Base-by-base conservation (phyloP, 768 basidiomycete species). In the Paxillus ammoniavirescens region DNA sequence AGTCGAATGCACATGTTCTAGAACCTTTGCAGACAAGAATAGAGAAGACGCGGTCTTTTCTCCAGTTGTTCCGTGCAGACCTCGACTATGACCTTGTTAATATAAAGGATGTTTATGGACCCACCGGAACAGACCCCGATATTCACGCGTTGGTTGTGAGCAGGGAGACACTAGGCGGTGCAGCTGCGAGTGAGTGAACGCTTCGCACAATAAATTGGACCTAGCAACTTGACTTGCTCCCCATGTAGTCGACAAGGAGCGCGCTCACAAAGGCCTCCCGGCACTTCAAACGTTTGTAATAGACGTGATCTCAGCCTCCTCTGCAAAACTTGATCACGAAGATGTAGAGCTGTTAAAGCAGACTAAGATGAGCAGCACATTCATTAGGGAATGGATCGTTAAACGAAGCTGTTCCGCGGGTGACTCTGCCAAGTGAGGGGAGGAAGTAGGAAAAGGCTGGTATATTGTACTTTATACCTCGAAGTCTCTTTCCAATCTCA, bases 311-410 rank as follows among this genome's bases (percentile, higher is more conserved):
- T 91, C 89, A 0, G 71, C 86, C 42, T 80, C 79, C 31, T 77
- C 77, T 4, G 72, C 79, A 17, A 82, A 74, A 51, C 70, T 90
- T 23, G 84, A 83, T 46, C 77, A 79, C 46, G 81, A 80, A 18
- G 90, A 95, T 65, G 79, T 82, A 15, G 82, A 84, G 51, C 70
- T 79, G 65, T 69, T 95, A 53, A 87, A 86, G 65, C 77, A 82
- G 58, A 80, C 85, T 28, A 99, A 99, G 77, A 85, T 98, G 81
- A 93, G 97, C 67, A 97, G 93, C 65, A 96, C 94, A 7, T 90
- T 80, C 55, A 96, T 99, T 59, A 78, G 97, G 41, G 78, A 87
- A 59, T 96, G 94, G 93, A 87, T 99, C 56, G 83, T 52, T 50
- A 64, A 49, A 13, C 44, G n/a, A 10, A 12, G 38, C 23, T 46